Base-by-base conservation (phyloP, 2,329 filamentous ascomycete genomes). In the Nigrograna mackinnonii region DNA sequence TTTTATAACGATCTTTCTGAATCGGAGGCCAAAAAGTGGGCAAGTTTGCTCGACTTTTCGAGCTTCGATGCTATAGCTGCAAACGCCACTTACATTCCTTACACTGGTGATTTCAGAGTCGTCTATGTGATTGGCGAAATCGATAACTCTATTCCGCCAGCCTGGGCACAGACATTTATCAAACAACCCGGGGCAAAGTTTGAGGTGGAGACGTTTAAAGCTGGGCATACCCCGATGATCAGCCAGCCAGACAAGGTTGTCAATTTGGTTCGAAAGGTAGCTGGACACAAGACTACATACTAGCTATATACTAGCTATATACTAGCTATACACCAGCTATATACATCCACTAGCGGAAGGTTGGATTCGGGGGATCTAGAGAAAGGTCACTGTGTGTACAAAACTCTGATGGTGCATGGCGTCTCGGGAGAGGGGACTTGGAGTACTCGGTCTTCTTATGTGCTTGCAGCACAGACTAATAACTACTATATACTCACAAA, bases 1-100 rank as follows among this genome's bases (percentile, higher is more conserved):
- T 58, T 65, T 30, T 61, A 59, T 45, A 60, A 60, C 40, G 44
- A 55, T 2, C 50, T 60, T n/a, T 9, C 46, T 7, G 11, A 44
- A 1, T 11, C n/a, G 9, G 17, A 44, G 2, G 41, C 41, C 4
- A 20, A 42, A 9, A 42, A 46, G 32, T 56, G 47, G 44, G 17
- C 44, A 4, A 19, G 33, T 5, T 41, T 50, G 32, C 47, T 63
- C 14, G 16, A 35, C 5, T 50, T 47, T 30, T 54, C 52, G 9
- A 50, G 45, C 20, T 61, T 55, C 37, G 44, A 36, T 2, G 58
- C 56, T 5, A 39, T 57, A 14, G 50, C 51, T n/a, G 57, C 55
- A 2, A 55, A 45, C 0, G 51, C 49, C 11, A 52, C 46, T 1
- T 60, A 28, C 14, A 52, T 63, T 7, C 55, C 58, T 2, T 63